Base-by-base conservation (phyloP, 2,329 filamentous ascomycete species). In the Colletotrichum gigasporum region DNA sequence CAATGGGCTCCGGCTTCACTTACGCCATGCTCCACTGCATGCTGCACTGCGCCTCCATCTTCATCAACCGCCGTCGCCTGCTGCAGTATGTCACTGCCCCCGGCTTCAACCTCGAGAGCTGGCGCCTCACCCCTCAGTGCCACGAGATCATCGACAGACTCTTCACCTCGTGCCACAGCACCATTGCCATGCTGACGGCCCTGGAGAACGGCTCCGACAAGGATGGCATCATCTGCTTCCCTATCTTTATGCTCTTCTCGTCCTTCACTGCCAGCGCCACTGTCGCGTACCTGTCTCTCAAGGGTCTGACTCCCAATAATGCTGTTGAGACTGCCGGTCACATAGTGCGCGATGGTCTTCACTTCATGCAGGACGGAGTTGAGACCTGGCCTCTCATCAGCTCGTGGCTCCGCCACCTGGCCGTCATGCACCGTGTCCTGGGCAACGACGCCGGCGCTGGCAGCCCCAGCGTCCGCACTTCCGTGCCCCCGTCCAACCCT, bases 11-110 rank as follows among this genome's bases (percentile, higher is more conserved):
- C 44, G 86, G 86, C 58, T 86, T 85, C 69, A 88, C 85, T 0
- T 89, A 86, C 71, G 85, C 86, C 66, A 87, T 89, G 84, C 80
- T 89, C 52, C 86, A 89, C 73, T 87, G 84, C 60, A 81, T 89
- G 20, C 78, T 89, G 18, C 85, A 88, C 71, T 88, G 85, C 69
- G 84, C 85, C 9, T 86, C 84, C 26, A 85, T 88, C 67, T 88
- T 89, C 72, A 83, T 88, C 47, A 85, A 87, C 71, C 84, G 86
- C 8, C 84, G 86, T 22, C 82, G 84, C 50, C 83, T 89, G 37
- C 77, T 89, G 42, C 86, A 89, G 71, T 79, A 84, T 34, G 85
- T 88, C 14, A 85, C 83, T 2, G 78, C 83, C 2, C 79, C 84
- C 35, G 78, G 73, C 58, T 87, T 87, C 71, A 82, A 77, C 66